A percentile compares a stretch with the other conserved stretches of the same genome.
These are phyloP conservation scores for Hypoxylon sp. DNA, from an alignment of 2,329 filamentous ascomycete species.

Conservation along the genomic window DNA sequence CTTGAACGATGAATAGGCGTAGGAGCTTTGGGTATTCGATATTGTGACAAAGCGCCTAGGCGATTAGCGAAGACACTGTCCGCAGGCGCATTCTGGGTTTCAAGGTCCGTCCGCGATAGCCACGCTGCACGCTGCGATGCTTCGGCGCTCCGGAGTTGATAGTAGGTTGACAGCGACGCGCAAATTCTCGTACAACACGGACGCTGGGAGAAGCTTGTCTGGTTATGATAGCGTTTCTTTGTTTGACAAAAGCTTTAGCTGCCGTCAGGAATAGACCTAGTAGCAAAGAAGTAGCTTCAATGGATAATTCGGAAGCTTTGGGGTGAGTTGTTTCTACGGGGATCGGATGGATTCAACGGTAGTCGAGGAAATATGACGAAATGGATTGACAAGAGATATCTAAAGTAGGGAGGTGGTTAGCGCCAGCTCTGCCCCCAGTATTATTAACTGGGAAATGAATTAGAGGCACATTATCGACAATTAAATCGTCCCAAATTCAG, in stretches of 20 bases:
- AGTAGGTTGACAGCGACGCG: conserved; percentile 4
- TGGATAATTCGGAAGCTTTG: conserved; percentile 22
- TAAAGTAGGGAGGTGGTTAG: conserved; percentile 42
- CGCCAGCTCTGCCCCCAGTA: conserved; percentile 33
- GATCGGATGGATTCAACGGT: conserved; percentile 24
- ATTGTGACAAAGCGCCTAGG: conserved; percentile 29
- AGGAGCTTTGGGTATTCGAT: conserved; percentile 20
- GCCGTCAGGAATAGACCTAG: conserved; percentile 2
- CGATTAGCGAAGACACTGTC: conserved; percentile 7
- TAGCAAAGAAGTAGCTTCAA: conserved; percentile 16
- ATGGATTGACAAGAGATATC: conserved; percentile 41
- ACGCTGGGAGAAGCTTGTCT: neutral
- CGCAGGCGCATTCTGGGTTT: conserved; percentile 31
- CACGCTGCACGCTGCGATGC: conserved; percentile 12
- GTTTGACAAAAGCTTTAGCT: conserved; percentile 20
- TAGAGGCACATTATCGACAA: conserved; percentile 24
- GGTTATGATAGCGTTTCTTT: conserved; percentile 23
- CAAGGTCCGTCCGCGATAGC: conserved; percentile 13
- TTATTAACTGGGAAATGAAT: conserved; percentile 30
- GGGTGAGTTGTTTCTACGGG: conserved; percentile 20
- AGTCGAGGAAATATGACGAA: conserved; percentile 43
- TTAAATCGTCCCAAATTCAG: conserved; percentile 20
- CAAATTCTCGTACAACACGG: conserved; percentile 11
- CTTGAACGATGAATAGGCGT: conserved; percentile 1
- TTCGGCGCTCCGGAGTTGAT: conserved; percentile 13